phyloP scores from a whole-genome alignment of 345 rosid genomes.

The Camelina laxa region DNA sequence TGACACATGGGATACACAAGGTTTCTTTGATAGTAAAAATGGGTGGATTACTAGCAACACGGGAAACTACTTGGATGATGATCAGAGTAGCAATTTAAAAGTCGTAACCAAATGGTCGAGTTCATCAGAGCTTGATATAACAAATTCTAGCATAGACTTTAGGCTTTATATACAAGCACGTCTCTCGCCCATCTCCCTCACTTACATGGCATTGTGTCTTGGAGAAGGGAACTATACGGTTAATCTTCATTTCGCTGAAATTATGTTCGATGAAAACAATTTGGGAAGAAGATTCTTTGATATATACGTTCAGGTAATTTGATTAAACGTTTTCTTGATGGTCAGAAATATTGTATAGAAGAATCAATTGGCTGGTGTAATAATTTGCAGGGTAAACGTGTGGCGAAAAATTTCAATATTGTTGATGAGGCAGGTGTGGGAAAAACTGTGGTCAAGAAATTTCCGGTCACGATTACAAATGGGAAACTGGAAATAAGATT shows the following conservation, averaged over 20 bases:
- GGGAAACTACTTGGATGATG: constrained; percentile 66
- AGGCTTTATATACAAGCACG: constrained; percentile 52
- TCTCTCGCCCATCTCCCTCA: constrained; percentile 60
- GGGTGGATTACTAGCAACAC: constrained; percentile 71
- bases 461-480: constrained; percentile 39
- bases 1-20: constrained; percentile 47
- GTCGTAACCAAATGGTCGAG: constrained; percentile 23
- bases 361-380: constrained; percentile 7
- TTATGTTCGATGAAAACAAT: constrained; percentile 53
- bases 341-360: constrained; percentile 1
- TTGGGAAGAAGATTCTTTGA: constrained; percentile 71
- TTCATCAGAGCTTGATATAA: constrained; percentile 31
- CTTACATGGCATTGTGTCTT: constrained; percentile 64
- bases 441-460: constrained; percentile 40
- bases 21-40: constrained; percentile 14
- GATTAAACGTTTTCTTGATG: not conserved
- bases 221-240: constrained; percentile 58
- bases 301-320: constrained; percentile 71
- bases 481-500: constrained; percentile 59
- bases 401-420: constrained; percentile 59
- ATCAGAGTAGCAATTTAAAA: constrained; percentile 38
- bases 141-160: constrained; percentile 47
- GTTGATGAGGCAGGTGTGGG: constrained; percentile 56
- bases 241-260: constrained; percentile 83
- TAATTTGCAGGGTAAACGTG: constrained; percentile 56